A percentile compares a stretch with the other conserved stretches of the same genome.
Conservation (phyloP, 2,329 filamentous ascomycete genomes). For the Pestalotiopsis sp. region DNA sequence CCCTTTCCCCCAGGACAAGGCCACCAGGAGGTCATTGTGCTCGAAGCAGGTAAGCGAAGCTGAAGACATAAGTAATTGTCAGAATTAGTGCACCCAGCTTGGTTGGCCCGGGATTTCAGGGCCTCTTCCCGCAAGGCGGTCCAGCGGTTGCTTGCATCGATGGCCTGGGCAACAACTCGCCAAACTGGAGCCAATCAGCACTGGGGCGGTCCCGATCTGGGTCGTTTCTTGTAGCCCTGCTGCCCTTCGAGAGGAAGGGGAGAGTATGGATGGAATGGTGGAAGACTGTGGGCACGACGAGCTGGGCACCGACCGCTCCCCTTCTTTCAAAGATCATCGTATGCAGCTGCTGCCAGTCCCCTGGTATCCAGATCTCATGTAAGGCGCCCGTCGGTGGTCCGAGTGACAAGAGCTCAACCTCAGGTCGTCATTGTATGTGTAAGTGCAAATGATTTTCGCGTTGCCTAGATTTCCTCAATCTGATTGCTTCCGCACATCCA, state of each 20-base stretch:
- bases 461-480: neutral
- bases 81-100: conserved; percentile 21
- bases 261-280: neutral
- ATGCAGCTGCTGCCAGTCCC: neutral
- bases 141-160: conserved; percentile 31
- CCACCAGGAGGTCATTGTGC: conserved; percentile 3
- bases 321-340: neutral
- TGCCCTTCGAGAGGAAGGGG: neutral
- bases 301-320: neutral
- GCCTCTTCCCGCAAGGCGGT: conserved; percentile 25
- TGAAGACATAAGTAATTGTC: conserved; percentile 19
- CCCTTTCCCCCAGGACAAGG: neutral
- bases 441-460: neutral
- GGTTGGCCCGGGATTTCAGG: conserved; percentile 27
- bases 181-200: conserved; percentile 33
- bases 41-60: conserved; percentile 1
- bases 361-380: neutral
- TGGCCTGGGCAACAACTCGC: conserved; percentile 29
- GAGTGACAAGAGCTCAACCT: neutral
- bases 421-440: neutral
- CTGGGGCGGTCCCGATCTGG: neutral
- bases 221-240: conserved; percentile 5
- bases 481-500: neutral
- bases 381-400: neutral
- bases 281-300: neutral